These are phyloP conservation scores for Pichia cabralensis DNA, from an alignment of 805 yeast genomes.

Conservation along the genomic window DNA sequence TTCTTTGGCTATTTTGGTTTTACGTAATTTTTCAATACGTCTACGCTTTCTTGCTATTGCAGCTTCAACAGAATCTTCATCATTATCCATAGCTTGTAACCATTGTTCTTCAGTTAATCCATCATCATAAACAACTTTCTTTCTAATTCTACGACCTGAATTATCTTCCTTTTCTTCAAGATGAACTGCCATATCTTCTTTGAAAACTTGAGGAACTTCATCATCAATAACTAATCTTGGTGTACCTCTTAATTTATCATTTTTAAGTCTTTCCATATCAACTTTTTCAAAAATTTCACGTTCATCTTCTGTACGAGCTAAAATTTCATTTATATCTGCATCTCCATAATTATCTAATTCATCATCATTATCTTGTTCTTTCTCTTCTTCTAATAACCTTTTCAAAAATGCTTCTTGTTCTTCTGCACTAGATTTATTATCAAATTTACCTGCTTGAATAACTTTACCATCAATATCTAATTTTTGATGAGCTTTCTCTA, in stretches of 20 bases:
- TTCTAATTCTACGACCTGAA: conserved; percentile 59
- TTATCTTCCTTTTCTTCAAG: conserved; percentile 31
- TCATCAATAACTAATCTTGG: conserved; percentile 52
- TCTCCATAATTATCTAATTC: conserved; percentile 47
- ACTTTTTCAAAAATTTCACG: conserved; percentile 42
- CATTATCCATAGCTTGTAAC: conserved; percentile 71
- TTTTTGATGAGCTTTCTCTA: conserved; percentile 76
- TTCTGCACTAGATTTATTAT: conserved; percentile 76
- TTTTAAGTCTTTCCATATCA: conserved; percentile 43
- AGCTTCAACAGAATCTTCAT: conserved; percentile 51
- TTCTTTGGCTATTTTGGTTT: conserved; percentile 12
- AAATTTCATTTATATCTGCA: conserved; percentile 61
- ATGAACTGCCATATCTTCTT: conserved; percentile 43
- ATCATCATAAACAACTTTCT: conserved; percentile 51
- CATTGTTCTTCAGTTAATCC: conserved; percentile 70
- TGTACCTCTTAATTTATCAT: conserved; percentile 25
- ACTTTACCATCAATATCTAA: conserved; percentile 83
- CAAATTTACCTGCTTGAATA: conserved; percentile 86
- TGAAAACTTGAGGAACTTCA: conserved; percentile 76
- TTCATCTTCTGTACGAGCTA: conserved; percentile 62
- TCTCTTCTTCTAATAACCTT: conserved; percentile 62
- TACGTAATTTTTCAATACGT: conserved; percentile 30
- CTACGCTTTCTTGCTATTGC: conserved; percentile 43
- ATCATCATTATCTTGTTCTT: conserved; percentile 30
- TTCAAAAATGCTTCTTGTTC: conserved; percentile 77